Evolutionary conservation across 768 basidiomycete genomes (phyloP), one percentile per base, ranked within the genome.

Genomic region (Gymnopilus junonius): DNA sequence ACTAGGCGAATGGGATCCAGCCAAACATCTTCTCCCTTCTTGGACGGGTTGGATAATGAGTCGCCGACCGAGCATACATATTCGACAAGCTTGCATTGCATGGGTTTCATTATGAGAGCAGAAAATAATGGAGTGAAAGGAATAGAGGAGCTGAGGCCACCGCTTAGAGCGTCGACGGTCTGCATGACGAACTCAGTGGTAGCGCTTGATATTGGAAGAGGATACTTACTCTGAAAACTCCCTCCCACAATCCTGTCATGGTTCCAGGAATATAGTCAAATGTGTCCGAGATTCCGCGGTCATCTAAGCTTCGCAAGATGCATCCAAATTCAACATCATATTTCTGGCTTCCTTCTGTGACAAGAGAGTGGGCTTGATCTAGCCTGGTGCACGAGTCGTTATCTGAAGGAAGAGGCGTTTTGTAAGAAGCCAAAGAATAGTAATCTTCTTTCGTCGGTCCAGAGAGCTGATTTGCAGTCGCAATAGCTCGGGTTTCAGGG

Each of bases 161-260:
- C 42, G 42, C 42, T 55, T 20, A 58, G 58, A 23, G 51, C 5
- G 27, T 61, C 55, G 23, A 61, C 32, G 17, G 46, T 58, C 62
- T 63, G 25, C 57, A 56, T 59, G 12, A 23, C 50, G 45, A 55
- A 39, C 39, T 53, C 32, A 57, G 40, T 31, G 20, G 31, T 23
- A 29, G 27, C 31, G 43, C 8, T 40, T 7, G 29, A 31, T 25
- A 25, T 14, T 23, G 17, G 17, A 27, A 53, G 31, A 42, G 43
- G 57, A 15, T 34, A 69, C 77, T 70, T 66, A 87, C 88, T 84
- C 85, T 85, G 69, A 81, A 85, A 50, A 76, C 77, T 1, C 88
- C 88, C 73, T 88, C 82, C 88, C 88, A 89, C 62, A 83, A 69
- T 3, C 86, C 87, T 29, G 83, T 76, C 58, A 89, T 76, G 34